Evolutionary conservation across 305 asterid species (phyloP), one percentile per base, ranked within the genome.

Genomic region (Plantago coronopus): DNA sequence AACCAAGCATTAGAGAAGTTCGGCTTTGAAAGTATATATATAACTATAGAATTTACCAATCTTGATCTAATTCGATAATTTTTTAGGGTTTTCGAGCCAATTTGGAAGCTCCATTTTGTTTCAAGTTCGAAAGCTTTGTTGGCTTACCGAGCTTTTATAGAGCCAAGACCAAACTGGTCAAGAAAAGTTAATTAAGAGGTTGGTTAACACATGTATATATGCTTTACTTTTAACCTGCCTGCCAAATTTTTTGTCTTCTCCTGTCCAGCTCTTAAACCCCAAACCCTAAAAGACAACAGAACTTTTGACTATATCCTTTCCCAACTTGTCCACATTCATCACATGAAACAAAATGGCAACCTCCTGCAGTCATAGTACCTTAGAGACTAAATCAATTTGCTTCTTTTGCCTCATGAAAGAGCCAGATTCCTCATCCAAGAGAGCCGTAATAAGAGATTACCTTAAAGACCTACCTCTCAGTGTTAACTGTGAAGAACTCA

Each of bases 381-480:
- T 61, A 38, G 69, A 74, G 43, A 38, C 70, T 55, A 64, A 63
- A 62, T 42, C 73, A 22, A 70, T 68, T 60, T 90, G 95, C 72
- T 83, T 90, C 86, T 87, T 90, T 63, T 85, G 94, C 86, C 69
- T 71, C 22, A 71, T 85, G 86, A 76, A 80, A 64, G 83, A 81
- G 57, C 74, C 77, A 47, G 78, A 79, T 63, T 67, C 85, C 67
- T 48, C 76, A 14, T 49, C 57, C 3, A 76, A 79, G 59, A 85
- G 76, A 59, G 51, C 55, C 12, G 63, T 38, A 38, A 57, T 85
- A 57, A 68, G 51, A 62, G 70, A 73, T 22, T 82, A 77, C 81
- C 56, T 90, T 1, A 79, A 71, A 37, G 49, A 50, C 38, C 22
- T 77, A 59, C 68, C 68, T 54, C 74, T 56, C 34, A 62, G n/a